Evolutionary conservation across 2,329 filamentous ascomycete genomes (phyloP), one percentile per base, ranked within the genome.

Genomic region (Tolypocladium guangdongense): DNA sequence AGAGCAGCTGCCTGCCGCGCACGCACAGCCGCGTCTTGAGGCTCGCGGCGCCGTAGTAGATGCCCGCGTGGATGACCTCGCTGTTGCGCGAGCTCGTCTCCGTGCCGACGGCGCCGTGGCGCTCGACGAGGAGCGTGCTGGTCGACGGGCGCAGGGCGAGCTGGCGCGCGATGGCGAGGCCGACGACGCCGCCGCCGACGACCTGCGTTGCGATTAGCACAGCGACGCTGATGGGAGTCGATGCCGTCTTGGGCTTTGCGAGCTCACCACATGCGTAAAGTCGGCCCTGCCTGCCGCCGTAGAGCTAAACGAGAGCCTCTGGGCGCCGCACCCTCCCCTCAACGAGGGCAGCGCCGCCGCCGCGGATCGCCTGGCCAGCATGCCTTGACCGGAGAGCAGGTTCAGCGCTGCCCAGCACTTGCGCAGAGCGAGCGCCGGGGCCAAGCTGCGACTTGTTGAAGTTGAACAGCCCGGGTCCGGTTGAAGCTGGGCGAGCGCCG

Each of bases 11-110:
- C 60, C 85, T 85, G 55, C 93, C 93, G 35, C 76, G 74, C 58
- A 96, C 76, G 71, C 93, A 99, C 14, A 99, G 81, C 18, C 73
- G 72, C 1, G 91, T 90, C 72, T 99, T 99, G 52, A 96, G 81
- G 1, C 84, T 86, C 41, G 73, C 70, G 7, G 76, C 66, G 18
- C 87, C 88, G 70, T 96, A 96, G 78, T 96, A 97, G 58, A 97
- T 79, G 16, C 93, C 93, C 1, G 89, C 93, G 68, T 99, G 93
- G 62, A 99, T 95, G 53, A 97, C 92, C 78, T 97, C 91, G 64
- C 87, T 92, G 74, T 96, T 96, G 60, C 91, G 84, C 59, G 87
- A 88, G 57, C 87, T 91, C 0, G 90, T 96, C 73, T 96, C 91
- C 32, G 83, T 92, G 50, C 91, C 91, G 30, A 88, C 77, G 50